Conservation (phyloP, 306 rosid species). For the Sicyos edulis region DNA sequence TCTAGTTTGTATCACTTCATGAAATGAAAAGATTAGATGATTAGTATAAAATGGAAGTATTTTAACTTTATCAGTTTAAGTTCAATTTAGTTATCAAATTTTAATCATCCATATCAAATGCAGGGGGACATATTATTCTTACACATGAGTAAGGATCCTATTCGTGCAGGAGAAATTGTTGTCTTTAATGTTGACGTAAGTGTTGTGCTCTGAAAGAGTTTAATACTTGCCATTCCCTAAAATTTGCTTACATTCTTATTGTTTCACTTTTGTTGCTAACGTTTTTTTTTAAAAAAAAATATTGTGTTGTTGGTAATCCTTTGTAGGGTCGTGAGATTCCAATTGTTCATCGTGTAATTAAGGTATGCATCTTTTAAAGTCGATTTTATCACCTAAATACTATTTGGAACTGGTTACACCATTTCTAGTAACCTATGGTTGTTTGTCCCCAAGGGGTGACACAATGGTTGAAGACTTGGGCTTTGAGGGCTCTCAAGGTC, state of each 20-base stretch:
- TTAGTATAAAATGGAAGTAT: not conserved
- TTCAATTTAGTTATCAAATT: constrained; percentile 17
- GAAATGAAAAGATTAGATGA: not conserved
- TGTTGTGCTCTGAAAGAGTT: constrained; percentile 7
- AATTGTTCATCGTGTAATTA: constrained; percentile 86
- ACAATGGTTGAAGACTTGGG: no score
- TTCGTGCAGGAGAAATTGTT: constrained; percentile 96
- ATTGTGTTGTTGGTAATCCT: not conserved
- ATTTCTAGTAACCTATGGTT: not conserved
- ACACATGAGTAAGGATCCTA: constrained; percentile 87
- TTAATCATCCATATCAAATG: constrained; percentile 16
- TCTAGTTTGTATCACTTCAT: not conserved
- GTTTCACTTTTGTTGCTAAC: constrained; percentile 4
- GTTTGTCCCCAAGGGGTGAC: no score
- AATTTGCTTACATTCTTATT: not conserved
- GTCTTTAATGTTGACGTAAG: constrained; percentile 89
- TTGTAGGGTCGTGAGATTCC: constrained; percentile 93
- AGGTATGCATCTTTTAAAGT: constrained; percentile 38
- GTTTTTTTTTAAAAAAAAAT: not conserved
- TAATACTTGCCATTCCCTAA: not conserved
- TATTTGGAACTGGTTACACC: not conserved
- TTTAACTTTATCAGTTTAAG: not conserved
- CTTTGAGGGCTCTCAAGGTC: no score
- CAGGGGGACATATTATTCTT: constrained; percentile 93
- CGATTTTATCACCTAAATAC: not conserved